A percentile compares a stretch with the other conserved stretches of the same genome.
Conservation (phyloP, 2,329 filamentous ascomycete species). For the Allantophomopsis cytisporea region DNA sequence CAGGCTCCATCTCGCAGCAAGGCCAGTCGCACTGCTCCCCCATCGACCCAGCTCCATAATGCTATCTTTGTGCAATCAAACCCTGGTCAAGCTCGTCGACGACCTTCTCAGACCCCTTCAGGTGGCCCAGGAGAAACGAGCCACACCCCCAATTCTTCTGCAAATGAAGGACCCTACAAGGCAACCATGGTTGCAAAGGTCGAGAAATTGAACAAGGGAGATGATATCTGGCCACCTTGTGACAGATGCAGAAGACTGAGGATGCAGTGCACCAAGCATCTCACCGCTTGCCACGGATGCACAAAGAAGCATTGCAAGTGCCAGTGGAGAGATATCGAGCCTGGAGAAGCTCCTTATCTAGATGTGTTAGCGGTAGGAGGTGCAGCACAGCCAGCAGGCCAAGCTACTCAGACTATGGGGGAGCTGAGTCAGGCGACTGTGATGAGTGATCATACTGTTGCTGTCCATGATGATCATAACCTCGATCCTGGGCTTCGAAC, state of each 20-base stretch:
- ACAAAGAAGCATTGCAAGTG: conserved; percentile 87
- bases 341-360: conserved; percentile 39
- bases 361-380: background rate
- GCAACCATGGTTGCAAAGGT: conserved; percentile 60
- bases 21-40: background rate
- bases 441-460: background rate
- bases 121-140: background rate
- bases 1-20: background rate
- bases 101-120: conserved; percentile 7
- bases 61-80: too few relatives aligned
- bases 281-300: conserved; percentile 77
- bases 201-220: conserved; percentile 61
- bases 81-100: conserved; percentile 1
- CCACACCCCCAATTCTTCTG: conserved; percentile 5
- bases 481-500: background rate
- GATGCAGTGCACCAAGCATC: conserved; percentile 72
- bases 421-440: background rate
- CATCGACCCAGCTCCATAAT: conserved; percentile 2
- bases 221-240: conserved; percentile 67
- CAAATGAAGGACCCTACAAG: conserved; percentile 27
- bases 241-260: conserved; percentile 70
- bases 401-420: background rate
- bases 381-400: background rate
- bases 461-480: background rate
- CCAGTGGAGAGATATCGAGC: conserved; percentile 68